Conservation (phyloP, 2,329 filamentous ascomycete species). For the Leptographium flavum region DNA sequence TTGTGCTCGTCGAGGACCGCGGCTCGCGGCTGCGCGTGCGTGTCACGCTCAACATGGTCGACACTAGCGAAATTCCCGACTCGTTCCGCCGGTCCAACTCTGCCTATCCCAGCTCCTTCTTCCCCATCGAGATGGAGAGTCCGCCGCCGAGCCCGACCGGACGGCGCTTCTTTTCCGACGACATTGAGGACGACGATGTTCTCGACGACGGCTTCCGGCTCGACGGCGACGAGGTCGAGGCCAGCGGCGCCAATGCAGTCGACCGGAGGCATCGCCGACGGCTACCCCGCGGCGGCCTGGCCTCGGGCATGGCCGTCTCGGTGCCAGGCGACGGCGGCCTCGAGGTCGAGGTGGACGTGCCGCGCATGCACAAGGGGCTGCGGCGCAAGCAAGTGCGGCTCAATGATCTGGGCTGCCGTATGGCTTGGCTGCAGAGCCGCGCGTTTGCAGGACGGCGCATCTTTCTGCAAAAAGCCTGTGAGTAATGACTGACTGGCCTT, state of each 20-base stretch:
- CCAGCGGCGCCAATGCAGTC: constrained; percentile 17
- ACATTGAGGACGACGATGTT: constrained; percentile 45
- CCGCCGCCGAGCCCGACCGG: constrained; percentile 64
- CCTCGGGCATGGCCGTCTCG: constrained; percentile 27
- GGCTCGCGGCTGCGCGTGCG: constrained; percentile 76
- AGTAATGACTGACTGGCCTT: too few species aligned
- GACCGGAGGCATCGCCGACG: background rate
- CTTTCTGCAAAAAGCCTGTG: constrained; percentile 82
- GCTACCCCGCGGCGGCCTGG: constrained; percentile 12
- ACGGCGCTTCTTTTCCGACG: constrained; percentile 60
- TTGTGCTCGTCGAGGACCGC: constrained; percentile 86
- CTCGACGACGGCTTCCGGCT: constrained; percentile 25
- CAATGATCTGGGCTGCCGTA: constrained; percentile 85
- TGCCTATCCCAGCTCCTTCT: constrained; percentile 84
- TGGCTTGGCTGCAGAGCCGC: constrained; percentile 92
- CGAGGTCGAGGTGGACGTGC: constrained; percentile 60
- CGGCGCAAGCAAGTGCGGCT: constrained; percentile 75
- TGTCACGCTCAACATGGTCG: constrained; percentile 82
- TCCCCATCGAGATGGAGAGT: constrained; percentile 83
- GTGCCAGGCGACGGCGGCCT: constrained; percentile 46
- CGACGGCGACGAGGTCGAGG: constrained; percentile 28
- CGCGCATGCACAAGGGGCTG: constrained; percentile 53
- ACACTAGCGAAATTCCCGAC: constrained; percentile 92
- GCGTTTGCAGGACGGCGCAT: constrained; percentile 77
- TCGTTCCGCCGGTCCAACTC: constrained; percentile 83